Base-by-base conservation (phyloP, 331 rosid species). In the Malus hybrid region DNA sequence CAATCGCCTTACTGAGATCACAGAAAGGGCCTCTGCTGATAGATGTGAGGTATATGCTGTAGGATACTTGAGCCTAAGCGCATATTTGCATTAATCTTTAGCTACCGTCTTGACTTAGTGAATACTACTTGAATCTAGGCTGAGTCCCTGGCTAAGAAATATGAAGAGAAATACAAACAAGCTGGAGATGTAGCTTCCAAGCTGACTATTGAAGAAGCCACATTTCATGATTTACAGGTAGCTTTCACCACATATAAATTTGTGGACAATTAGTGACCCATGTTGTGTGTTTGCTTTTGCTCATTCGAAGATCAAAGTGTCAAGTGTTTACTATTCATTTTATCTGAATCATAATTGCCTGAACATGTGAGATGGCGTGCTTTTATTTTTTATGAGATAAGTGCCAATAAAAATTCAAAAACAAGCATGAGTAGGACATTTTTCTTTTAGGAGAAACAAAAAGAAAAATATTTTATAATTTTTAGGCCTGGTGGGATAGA, bases 1-100 rank as follows among this genome's bases (percentile, higher is more conserved):
- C 90, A 95, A 88, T 71, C 96, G 93, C 67, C 83, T 92, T 66
- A 95, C 92, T 57, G 98, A 95, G 93, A 80, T 92, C 59, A 80
- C 85, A 72, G 98, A 95, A 85, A 90, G 98, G 82, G 83, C 87
- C 77, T 86, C 90, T 44, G 81, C 91, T 36, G 98, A 95, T 76
- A 95, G 80, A 76, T 93, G 76, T 5, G 98, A 92, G 96, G 99
- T 95, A 89, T 80, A 28, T 2, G 66, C 42, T 32, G 65, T 80
- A 34, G 68, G 29, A 64, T 73, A 78, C 24, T 63, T 32, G 73
- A 60, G 64, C 33, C 29, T 63, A 18, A 78, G 68, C 74, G 48
- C 12, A 36, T 69, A 20, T 73, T 36, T 3, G 39, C 33, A 15
- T 42, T 66, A 36, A 66, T 54, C 46, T 60, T 24, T 79, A 57